Evolutionary conservation across 2,329 filamentous ascomycete species (phyloP).

Genomic region (Sclerotiophoma versabilis): DNA sequence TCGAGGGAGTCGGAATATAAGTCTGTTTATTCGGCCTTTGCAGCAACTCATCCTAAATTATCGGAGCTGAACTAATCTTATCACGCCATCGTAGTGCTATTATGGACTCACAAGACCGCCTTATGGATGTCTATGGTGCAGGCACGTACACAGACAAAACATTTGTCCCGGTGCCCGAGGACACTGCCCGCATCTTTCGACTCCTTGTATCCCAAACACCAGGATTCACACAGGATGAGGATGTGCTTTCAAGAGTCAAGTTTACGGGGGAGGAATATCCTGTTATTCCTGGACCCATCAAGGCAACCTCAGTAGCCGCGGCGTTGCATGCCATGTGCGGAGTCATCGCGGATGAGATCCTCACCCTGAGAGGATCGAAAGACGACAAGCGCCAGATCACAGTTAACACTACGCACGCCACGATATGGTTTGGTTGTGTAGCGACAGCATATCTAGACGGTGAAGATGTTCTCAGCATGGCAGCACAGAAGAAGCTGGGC

Average conservation of each 20-base stretch:
- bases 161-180: conserved; percentile 49
- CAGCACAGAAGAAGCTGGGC: conserved; percentile 37
- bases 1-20: not conserved
- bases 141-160: conserved; percentile 51
- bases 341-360: conserved; percentile 52
- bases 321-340: conserved; percentile 56
- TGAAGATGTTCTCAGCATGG: conserved; percentile 27
- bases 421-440: conserved; percentile 54
- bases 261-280: conserved; percentile 52
- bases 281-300: conserved; percentile 55
- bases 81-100: too few relatives aligned
- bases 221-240: conserved; percentile 49
- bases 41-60: too few relatives aligned
- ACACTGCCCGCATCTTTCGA: conserved; percentile 50
- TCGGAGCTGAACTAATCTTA: too few relatives aligned
- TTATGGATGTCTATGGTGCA: conserved; percentile 47
- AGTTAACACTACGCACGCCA: conserved; percentile 58
- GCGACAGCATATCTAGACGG: conserved; percentile 51
- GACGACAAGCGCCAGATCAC: conserved; percentile 38
- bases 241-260: conserved; percentile 43
- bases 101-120: conserved; percentile 14
- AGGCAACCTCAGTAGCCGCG: conserved; percentile 52
- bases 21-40: too few relatives aligned
- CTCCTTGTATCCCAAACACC: conserved; percentile 50
- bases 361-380: conserved; percentile 34